A percentile compares a stretch with the other conserved stretches of the same genome.
Evolutionary conservation across 306 rosid genomes (phyloP).

Genomic region (Trifolium pratense): DNA sequence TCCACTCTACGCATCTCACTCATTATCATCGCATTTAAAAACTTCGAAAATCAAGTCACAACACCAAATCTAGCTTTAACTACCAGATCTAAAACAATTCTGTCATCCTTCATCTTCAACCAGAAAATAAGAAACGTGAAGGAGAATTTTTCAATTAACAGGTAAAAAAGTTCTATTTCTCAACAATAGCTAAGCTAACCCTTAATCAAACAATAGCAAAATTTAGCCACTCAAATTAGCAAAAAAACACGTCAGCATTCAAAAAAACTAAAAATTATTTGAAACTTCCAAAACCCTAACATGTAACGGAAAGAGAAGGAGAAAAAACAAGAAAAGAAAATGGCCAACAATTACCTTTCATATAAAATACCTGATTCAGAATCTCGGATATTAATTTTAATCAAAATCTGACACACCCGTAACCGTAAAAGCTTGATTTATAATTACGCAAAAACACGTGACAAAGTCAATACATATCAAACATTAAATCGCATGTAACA

Average conservation of each 20-base stretch:
- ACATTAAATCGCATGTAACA: background rate
- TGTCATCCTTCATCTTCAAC: too few relatives aligned
- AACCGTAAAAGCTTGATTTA: background rate
- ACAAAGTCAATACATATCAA: background rate
- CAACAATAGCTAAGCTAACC: background rate
- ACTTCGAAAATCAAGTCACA: background rate
- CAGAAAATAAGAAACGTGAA: background rate
- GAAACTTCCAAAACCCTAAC: slow-evolving; percentile 39
- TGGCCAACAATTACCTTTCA: too few relatives aligned
- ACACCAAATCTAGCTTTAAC: slow-evolving; percentile 4
- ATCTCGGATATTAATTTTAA: background rate
- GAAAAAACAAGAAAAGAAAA: background rate
- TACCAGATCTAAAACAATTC: slow-evolving; percentile 38
- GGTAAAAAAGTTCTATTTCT: background rate
- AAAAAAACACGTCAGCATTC: background rate
- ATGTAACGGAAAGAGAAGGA: background rate
- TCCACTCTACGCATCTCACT: too few relatives aligned
- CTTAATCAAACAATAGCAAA: too few relatives aligned
- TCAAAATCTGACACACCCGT: background rate
- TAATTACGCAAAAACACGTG: background rate
- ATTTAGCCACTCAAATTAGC: too few relatives aligned
- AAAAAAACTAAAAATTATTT: background rate
- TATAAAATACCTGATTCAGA: too few relatives aligned
- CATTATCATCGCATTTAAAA: background rate
- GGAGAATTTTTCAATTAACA: background rate